phyloP scores from a whole-genome alignment of 345 rosid species.

The sweet orange (Citrus sinensis) region DVS_A1.0 CM039164.1:29092501-29093000 shows the following conservation, averaged over 20 bases:
- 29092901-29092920: constrained; percentile 92
- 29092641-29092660: too few species aligned
- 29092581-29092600: neutral
- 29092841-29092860: constrained; percentile 85
- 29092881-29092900: constrained; percentile 77
- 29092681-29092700: neutral
- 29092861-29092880: constrained; percentile 84
- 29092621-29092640: neutral
- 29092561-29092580: neutral
- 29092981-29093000: neutral
- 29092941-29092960: constrained; percentile 4
- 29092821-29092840: constrained; percentile 63
- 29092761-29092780: neutral
- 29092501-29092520: neutral
- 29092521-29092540: neutral
- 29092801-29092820: neutral
- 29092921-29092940: constrained; percentile 84
- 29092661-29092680: neutral
- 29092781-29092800: neutral
- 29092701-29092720: neutral
- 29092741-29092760: neutral
- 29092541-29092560: neutral
- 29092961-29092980: neutral
- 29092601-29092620: neutral
- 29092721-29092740: neutral